phyloP scores from a whole-genome alignment of 2,329 filamentous ascomycete species.

The Bertia moriformis region DNA sequence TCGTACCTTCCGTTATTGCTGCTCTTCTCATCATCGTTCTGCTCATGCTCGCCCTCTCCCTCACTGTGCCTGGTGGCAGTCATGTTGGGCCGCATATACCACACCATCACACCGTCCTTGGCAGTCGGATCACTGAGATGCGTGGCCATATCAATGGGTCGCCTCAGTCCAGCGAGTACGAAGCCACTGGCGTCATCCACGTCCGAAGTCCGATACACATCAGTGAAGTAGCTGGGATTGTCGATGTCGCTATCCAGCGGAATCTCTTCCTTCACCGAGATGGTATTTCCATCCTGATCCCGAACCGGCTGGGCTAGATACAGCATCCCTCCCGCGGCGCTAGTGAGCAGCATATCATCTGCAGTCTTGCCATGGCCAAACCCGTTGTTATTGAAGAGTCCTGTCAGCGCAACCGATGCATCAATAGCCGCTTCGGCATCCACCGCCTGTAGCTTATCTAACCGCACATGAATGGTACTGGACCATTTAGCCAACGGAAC shows the following conservation, averaged over 20 bases:
- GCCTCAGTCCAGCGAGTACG: conserved; percentile 30
- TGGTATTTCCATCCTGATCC: conserved; percentile 10
- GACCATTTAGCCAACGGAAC: conserved; percentile 28
- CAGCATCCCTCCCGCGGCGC: conserved; percentile 28
- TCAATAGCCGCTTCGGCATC: conserved; percentile 19
- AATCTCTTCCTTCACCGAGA: conserved; percentile 26
- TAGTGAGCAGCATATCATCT: conserved; percentile 25
- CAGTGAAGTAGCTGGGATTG: conserved; percentile 42
- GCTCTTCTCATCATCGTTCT: conserved; percentile 2
- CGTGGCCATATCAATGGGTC: conserved; percentile 18
- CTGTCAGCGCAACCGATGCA: conserved; percentile 24
- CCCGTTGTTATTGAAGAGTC: conserved; percentile 39
- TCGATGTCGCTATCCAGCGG: conserved; percentile 30
- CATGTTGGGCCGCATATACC: conserved; percentile 12
- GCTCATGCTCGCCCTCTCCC: conserved; percentile 5
- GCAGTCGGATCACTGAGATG: conserved; percentile 16
- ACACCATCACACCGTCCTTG: conserved; percentile 29
- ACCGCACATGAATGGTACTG: conserved; percentile 26
- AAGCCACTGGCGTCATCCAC: conserved; percentile 35
- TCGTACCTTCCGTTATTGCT: conserved; percentile 25
- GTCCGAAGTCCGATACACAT: conserved; percentile 26
- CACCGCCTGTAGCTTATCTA: conserved; percentile 10
- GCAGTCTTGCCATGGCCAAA: conserved; percentile 28
- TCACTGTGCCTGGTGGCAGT: conserved; percentile 4
- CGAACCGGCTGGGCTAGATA: conserved; percentile 19